phyloP scores from a whole-genome alignment of 1,139 yeast species.

The Meyerozyma carpophila region DNA sequence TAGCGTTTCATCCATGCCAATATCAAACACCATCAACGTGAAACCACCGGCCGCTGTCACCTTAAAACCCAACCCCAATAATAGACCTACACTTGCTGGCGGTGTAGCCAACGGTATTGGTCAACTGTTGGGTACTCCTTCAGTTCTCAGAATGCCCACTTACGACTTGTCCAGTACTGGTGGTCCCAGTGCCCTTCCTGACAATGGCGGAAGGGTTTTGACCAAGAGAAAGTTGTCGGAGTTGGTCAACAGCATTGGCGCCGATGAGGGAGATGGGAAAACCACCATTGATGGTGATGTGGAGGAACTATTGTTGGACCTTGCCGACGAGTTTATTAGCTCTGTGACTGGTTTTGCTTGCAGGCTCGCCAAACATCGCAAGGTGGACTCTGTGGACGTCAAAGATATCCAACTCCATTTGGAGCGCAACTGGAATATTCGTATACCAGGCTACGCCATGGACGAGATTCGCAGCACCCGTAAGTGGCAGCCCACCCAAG shows the following conservation, averaged over 20 bases:
- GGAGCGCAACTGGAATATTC: constrained; percentile 92
- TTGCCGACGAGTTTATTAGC: constrained; percentile 93
- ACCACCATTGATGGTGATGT: constrained; percentile 95
- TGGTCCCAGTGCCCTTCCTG: constrained; percentile 30
- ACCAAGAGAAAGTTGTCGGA: constrained; percentile 87
- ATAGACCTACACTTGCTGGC: constrained; percentile 78
- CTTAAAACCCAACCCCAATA: constrained; percentile 42
- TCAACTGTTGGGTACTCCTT: constrained; percentile 68
- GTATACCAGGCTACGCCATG: constrained; percentile 87
- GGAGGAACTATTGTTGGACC: constrained; percentile 81
- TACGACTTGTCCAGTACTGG: constrained; percentile 61
- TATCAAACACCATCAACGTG: constrained; percentile 63
- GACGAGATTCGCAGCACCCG: constrained; percentile 86
- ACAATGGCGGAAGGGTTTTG: constrained; percentile 69
- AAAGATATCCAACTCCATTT: constrained; percentile 87
- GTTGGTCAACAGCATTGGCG: constrained; percentile 74
- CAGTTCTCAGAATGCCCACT: constrained; percentile 67
- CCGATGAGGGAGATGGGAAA: constrained; percentile 84
- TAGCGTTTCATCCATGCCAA: constrained; percentile 67
- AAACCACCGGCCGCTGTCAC: constrained; percentile 60
- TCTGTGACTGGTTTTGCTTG: constrained; percentile 92
- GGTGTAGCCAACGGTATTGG: constrained; percentile 71
- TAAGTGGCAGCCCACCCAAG: constrained; percentile 69
- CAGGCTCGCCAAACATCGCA: constrained; percentile 88
- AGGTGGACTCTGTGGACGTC: constrained; percentile 81